Percentiles rank a stretch among this genome's conserved stretches.
phyloP scores from a whole-genome alignment of 1,284 basidiomycete genomes.

The Golubevia sp. region DNA sequence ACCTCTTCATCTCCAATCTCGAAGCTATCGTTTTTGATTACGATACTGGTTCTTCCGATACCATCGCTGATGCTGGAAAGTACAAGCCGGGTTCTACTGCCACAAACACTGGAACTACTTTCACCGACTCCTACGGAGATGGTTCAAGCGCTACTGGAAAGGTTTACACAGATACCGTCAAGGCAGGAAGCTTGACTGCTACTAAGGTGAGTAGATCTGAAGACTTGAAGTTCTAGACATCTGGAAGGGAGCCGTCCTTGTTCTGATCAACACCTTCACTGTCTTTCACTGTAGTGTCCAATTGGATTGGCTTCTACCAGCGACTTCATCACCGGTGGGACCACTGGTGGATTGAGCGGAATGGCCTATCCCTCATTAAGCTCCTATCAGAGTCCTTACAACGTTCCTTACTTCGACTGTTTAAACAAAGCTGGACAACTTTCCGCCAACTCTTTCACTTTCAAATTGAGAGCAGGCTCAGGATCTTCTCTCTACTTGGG shows the following conservation, averaged over 20 bases:
- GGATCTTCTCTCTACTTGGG: slow-evolving; percentile 50
- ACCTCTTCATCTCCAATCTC: background rate
- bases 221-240: no score
- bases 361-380: no score
- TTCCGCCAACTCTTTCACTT: slow-evolving; percentile 20
- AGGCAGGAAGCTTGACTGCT: slow-evolving; percentile 42
- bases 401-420: slow-evolving; percentile 32
- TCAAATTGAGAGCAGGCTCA: slow-evolving; percentile 31
- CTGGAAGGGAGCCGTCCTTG: slow-evolving; percentile 50
- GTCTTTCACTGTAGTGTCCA: slow-evolving; percentile 8
- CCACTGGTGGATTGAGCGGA: no score
- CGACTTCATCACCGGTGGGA: no score
- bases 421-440: slow-evolving; percentile 15
- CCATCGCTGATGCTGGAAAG: background rate
- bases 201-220: no score
- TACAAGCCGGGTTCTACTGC: background rate
- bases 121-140: slow-evolving; percentile 50
- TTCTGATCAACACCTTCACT: slow-evolving; percentile 28
- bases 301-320: no score
- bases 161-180: slow-evolving; percentile 50
- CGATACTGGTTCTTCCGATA: background rate
- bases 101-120: slow-evolving; percentile 29
- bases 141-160: slow-evolving; percentile 47
- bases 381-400: slow-evolving; percentile 5
- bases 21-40: background rate